A percentile compares a stretch with the other conserved stretches of the same genome.
These are phyloP conservation scores for Tetrahymena malaccensis DNA, from an alignment of 73 alveolate genomes.

Conservation along the genomic window DNA sequence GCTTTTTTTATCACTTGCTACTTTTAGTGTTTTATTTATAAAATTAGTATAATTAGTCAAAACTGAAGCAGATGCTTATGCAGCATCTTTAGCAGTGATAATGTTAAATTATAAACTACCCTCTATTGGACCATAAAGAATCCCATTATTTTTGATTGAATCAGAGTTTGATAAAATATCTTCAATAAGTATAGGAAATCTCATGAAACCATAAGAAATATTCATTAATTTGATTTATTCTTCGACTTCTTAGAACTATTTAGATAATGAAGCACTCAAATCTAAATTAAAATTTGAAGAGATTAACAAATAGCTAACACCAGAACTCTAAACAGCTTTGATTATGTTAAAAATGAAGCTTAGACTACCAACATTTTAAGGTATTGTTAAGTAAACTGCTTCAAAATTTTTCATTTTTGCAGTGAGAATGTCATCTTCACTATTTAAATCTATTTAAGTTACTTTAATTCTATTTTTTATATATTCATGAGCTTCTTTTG, in stretches of 20 bases:
- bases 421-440: not conserved
- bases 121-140: not conserved
- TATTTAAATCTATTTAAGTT: not conserved
- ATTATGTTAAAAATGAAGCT: not conserved
- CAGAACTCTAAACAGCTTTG: not conserved
- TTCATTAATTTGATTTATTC: not conserved
- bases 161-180: not conserved
- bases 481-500: not conserved
- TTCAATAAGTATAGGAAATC: not conserved
- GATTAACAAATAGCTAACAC: not conserved
- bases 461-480: not conserved
- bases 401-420: not conserved
- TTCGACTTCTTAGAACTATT: not conserved
- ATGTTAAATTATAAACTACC: not conserved
- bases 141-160: not conserved
- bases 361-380: not conserved
- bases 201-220: not conserved
- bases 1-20: not conserved
- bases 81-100: not conserved
- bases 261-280: not conserved
- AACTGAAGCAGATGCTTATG: not conserved
- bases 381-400: not conserved
- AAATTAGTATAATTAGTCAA: no score
- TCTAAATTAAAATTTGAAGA: not conserved
- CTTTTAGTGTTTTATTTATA: not conserved